Evolutionary conservation across 495 filamentous ascomycete genomes (phyloP).

Genomic region (Penicillium steckii): DNA sequence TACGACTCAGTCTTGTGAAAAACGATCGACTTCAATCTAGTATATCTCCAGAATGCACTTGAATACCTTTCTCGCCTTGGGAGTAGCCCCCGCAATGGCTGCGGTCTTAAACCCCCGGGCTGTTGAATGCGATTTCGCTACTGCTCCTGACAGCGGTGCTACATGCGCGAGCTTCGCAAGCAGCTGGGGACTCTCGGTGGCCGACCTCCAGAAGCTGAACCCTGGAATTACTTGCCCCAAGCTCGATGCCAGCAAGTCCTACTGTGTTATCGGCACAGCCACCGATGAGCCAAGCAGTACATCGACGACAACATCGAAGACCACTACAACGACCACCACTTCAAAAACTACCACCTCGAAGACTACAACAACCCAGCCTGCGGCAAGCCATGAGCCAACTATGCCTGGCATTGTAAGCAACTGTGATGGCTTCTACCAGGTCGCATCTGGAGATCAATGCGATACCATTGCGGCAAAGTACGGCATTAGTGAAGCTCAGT

Average conservation of each 20-base stretch:
- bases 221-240: conserved; percentile 16
- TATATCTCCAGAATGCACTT: neutral
- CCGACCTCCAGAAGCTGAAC: conserved; percentile 22
- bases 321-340: neutral
- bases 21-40: neutral
- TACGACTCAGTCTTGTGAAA: neutral
- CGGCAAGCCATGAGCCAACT: conserved; percentile 17
- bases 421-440: conserved; percentile 39
- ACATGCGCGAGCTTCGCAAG: neutral
- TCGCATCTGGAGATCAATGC: conserved; percentile 34
- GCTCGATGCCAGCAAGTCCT: conserved; percentile 10
- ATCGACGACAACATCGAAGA: neutral
- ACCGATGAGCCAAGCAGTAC: neutral
- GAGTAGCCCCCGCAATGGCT: conserved; percentile 6
- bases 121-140: conserved; percentile 22
- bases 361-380: conserved; percentile 13
- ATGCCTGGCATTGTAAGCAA: conserved; percentile 38
- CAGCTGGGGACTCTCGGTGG: conserved; percentile 19
- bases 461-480: conserved; percentile 24
- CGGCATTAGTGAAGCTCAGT: conserved; percentile 16
- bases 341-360: neutral
- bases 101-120: conserved; percentile 7
- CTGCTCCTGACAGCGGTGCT: neutral
- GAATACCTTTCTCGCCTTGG: neutral
- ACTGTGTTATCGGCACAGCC: conserved; percentile 26